A percentile compares a stretch with the other conserved stretches of the same genome.
Evolutionary conservation across 2,329 filamentous ascomycete genomes (phyloP).

Genomic region (Onygenales sp.): DNA sequence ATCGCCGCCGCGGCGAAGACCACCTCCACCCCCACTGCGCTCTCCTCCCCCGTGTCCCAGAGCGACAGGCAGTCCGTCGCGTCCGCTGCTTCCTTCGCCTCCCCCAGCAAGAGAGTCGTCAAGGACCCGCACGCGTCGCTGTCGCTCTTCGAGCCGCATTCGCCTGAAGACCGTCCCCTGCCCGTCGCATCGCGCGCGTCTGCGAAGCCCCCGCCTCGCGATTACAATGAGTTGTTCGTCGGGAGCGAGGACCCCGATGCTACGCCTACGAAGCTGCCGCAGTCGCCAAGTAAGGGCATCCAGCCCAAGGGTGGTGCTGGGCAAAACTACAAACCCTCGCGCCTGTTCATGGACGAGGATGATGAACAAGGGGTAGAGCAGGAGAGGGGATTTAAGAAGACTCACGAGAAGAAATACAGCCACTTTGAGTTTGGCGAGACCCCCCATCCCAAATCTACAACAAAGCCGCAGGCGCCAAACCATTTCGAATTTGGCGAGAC

Average conservation of each 20-base stretch:
- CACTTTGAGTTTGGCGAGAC: slow-evolving; percentile 70
- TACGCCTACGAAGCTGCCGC: slow-evolving; percentile 13
- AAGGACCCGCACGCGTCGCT: slow-evolving; percentile 51
- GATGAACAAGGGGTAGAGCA: slow-evolving; percentile 44
- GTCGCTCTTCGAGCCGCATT: slow-evolving; percentile 64
- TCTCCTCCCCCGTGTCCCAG: slow-evolving; percentile 11
- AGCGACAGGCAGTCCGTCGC: slow-evolving; percentile 9
- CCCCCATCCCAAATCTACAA: slow-evolving; percentile 3
- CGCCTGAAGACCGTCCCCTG: slow-evolving; percentile 43
- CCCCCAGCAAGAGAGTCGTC: slow-evolving; percentile 32
- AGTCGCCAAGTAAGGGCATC: slow-evolving; percentile 9
- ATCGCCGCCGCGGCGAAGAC: slow-evolving; percentile 22
- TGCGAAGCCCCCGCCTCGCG: slow-evolving; percentile 59
- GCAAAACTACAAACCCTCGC: slow-evolving; percentile 43
- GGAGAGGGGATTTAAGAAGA: slow-evolving; percentile 37
- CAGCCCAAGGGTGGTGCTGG: slow-evolving; percentile 40
- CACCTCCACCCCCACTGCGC: slow-evolving; percentile 11
- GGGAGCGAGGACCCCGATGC: slow-evolving; percentile 32
- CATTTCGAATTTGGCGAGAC: slow-evolving; percentile 9
- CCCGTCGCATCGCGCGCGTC: slow-evolving; percentile 56
- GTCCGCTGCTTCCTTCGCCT: slow-evolving; percentile 10
- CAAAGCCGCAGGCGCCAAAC: not conserved
- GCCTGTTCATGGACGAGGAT: slow-evolving; percentile 40
- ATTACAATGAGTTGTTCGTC: slow-evolving; percentile 61
- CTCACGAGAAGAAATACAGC: slow-evolving; percentile 68